These are phyloP conservation scores for Arthrinium puccinioides DNA, from an alignment of 2,329 filamentous ascomycete genomes.

Conservation along the genomic window DNA sequence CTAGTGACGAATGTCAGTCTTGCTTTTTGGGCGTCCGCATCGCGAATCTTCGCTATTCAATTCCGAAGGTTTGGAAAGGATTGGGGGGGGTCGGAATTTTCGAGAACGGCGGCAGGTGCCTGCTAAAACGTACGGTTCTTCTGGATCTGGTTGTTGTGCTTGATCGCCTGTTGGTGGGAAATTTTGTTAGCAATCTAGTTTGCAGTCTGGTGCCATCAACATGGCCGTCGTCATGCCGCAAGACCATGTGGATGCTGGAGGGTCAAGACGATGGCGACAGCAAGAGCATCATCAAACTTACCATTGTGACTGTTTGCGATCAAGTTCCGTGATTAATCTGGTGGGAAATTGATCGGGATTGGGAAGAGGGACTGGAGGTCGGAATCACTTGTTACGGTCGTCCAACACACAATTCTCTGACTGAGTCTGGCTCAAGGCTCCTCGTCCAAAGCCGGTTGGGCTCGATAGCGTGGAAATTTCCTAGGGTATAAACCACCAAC, in stretches of 20 bases:
- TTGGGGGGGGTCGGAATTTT: constrained; percentile 3
- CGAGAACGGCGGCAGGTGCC: too few species aligned
- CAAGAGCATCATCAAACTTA: too few species aligned
- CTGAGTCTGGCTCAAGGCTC: too few species aligned
- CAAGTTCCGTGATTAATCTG: constrained; percentile 19
- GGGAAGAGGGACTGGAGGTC: not conserved
- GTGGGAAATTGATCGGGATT: not conserved
- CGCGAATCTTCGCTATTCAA: constrained; percentile 6
- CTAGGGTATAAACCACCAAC: too few species aligned
- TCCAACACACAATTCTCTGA: too few species aligned
- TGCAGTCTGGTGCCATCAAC: not conserved
- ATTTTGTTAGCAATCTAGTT: constrained; percentile 26
- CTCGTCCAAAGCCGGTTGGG: too few species aligned
- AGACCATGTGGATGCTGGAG: constrained; percentile 14
- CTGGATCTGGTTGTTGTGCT: constrained; percentile 98
- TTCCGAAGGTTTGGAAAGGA: constrained; percentile 1
- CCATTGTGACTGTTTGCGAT: constrained; percentile 44
- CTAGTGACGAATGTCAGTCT: constrained; percentile 43
- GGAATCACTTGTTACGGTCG: too few species aligned
- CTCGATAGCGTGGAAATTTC: too few species aligned
- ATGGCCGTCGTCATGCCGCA: not conserved
- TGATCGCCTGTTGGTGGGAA: constrained; percentile 68
- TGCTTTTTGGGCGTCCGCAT: constrained; percentile 1
- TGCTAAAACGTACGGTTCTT: constrained; percentile 92
- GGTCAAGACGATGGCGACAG: constrained; percentile 12